Evolutionary conservation across 1,284 basidiomycete species (phyloP).

Genomic region (Heterobasidion irregulare): DNA sequence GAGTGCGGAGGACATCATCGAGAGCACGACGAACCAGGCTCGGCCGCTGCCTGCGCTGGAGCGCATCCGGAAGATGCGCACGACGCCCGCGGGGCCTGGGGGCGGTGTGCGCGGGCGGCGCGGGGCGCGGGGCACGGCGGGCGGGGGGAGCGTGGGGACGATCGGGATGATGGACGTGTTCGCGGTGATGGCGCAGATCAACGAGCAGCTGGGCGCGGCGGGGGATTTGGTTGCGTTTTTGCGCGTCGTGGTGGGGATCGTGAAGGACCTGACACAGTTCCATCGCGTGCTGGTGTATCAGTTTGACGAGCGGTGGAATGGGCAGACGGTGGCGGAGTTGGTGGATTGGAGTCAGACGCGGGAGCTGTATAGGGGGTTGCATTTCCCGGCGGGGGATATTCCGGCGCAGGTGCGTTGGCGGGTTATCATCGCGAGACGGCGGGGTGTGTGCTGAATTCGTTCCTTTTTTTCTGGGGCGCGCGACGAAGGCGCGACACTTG

Average conservation of each 20-base stretch:
- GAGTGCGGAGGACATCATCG: slow-evolving; percentile 54
- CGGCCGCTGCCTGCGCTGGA: slow-evolving; percentile 73
- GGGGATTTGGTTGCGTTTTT: slow-evolving; percentile 67
- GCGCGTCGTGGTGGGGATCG: slow-evolving; percentile 72
- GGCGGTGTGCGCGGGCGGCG: neutral
- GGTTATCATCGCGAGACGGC: slow-evolving; percentile 2
- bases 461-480: neutral
- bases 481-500: slow-evolving; percentile 31
- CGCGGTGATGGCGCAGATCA: slow-evolving; percentile 76
- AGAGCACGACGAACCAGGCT: slow-evolving; percentile 68
- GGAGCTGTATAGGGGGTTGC: slow-evolving; percentile 71
- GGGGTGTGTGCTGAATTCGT: neutral
- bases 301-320: slow-evolving; percentile 69
- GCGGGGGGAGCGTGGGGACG: slow-evolving; percentile 34
- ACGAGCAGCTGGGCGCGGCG: slow-evolving; percentile 74
- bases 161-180: slow-evolving; percentile 68
- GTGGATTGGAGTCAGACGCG: slow-evolving; percentile 79
- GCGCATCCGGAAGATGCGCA: slow-evolving; percentile 47
- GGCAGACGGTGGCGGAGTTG: slow-evolving; percentile 77
- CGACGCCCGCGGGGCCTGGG: slow-evolving; percentile 1
- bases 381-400: slow-evolving; percentile 59
- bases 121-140: slow-evolving; percentile 5
- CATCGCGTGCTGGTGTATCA: slow-evolving; percentile 88
- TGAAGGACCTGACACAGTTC: slow-evolving; percentile 80
- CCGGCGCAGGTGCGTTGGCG: slow-evolving; percentile 39